Percentiles rank a stretch among this genome's conserved stretches.
phyloP scores from a whole-genome alignment of 805 yeast species.

The Candida mattraensis region DNA sequence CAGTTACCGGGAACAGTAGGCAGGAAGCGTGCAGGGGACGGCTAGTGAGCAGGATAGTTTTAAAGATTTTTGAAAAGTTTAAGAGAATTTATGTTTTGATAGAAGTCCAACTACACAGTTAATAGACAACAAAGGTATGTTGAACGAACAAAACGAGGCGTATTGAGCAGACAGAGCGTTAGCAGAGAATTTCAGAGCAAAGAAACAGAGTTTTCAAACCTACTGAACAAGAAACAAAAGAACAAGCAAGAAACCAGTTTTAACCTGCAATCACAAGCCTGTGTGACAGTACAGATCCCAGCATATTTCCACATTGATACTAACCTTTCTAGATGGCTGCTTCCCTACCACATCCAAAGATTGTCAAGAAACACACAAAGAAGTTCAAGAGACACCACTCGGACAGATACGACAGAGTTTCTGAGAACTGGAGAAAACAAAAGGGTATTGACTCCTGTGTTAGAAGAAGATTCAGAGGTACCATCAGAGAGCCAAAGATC shows the following conservation, averaged over 20 bases:
- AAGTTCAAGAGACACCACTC: slow-evolving; percentile 99
- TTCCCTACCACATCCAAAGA: slow-evolving; percentile 97
- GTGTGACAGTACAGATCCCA: background rate
- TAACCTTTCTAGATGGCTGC: slow-evolving; percentile 73
- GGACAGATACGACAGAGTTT: slow-evolving; percentile 98
- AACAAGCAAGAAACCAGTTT: too few species aligned
- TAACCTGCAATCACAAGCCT: background rate
- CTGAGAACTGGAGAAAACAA: slow-evolving; percentile 99
- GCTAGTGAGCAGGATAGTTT: too few species aligned
- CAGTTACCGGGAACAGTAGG: too few species aligned
- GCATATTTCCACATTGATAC: too few species aligned
- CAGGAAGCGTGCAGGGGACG: too few species aligned
- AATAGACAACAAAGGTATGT: slow-evolving; percentile 23
- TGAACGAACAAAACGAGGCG: background rate
- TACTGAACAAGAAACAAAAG: background rate
- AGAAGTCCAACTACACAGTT: slow-evolving; percentile 10
- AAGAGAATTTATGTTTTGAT: too few species aligned
- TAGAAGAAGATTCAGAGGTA: slow-evolving; percentile 99
- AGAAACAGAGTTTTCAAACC: background rate
- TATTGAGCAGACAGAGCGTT: slow-evolving; percentile 2
- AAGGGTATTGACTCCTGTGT: slow-evolving; percentile 99
- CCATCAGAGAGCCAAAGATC: slow-evolving; percentile 97
- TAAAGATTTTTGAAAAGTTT: too few species aligned
- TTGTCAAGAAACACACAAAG: slow-evolving; percentile 98
- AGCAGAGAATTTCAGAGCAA: background rate